Base-by-base conservation (phyloP, 1,284 basidiomycete species). In the Dichomitus squalens region DNA sequence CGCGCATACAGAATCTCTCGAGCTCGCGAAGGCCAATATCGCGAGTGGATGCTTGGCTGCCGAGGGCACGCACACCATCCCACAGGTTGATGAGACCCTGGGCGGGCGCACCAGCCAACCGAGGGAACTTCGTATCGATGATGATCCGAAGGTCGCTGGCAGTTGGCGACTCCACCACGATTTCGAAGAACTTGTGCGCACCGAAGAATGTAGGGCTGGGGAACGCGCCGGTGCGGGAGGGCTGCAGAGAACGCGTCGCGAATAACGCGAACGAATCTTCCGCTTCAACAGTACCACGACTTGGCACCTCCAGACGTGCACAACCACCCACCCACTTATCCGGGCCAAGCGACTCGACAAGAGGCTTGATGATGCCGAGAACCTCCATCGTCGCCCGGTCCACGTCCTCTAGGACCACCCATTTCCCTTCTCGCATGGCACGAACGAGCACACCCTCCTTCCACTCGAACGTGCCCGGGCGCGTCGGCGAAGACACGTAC, bases 321-420 rank as follows among this genome's bases (percentile, higher is more conserved):
- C 87, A 79, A 7, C 83, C 81, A 21, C 96, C 96, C 44, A 94
- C 84, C 78, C 86, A 87, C 54, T 90, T 90, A 2, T 85, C 87
- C 4, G 82, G 73, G 1, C 83, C 78, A n/a, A 96, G 77, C 25
- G 90, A 91, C 68, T 96, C 90, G 0, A 91, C 81, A 20, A 98
- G 81, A 4, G 93, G 91, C 46, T 93, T 87, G 63, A 96, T 79
- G 23, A 91, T 82, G 0, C 92, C 92, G 5, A 97, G 82, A 6
- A 97, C 88, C 68, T 98, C 95, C 59, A 81, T 87, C 58, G 90
- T 91, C 12, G 89, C 95, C 52, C 87, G 82, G 73, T 99, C 97
- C 48, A 99, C 87, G 68, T 98, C 95, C 70, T 97, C 90, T 43
- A 99, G 84, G 2, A 99, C 87, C 2, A 99, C 80, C 96, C 97